Conservation (phyloP, 2,329 filamentous ascomycete species). For the Neopestalotiopsis clavispora region DNA sequence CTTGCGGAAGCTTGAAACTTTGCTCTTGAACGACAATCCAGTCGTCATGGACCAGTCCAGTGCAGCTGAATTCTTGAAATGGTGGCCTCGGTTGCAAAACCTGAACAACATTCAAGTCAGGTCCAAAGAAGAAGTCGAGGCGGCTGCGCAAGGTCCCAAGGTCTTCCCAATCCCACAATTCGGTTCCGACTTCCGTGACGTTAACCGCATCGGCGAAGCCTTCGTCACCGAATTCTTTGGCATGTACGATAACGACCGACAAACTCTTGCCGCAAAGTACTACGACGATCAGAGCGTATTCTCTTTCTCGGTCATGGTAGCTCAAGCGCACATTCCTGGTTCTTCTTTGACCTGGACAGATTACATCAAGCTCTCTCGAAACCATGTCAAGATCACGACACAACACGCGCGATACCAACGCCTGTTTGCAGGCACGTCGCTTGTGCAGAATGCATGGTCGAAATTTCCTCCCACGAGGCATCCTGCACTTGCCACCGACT, state of each 20-base stretch:
- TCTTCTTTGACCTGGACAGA: conserved; percentile 65
- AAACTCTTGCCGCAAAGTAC: conserved; percentile 64
- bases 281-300: conserved; percentile 81
- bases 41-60: conserved; percentile 67
- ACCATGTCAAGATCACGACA: conserved; percentile 72
- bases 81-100: conserved; percentile 81
- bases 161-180: conserved; percentile 65
- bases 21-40: conserved; percentile 80
- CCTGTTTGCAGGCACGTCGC: conserved; percentile 65
- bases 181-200: conserved; percentile 74
- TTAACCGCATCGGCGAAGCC: conserved; percentile 73
- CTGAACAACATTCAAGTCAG: conserved; percentile 79
- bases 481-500: conserved; percentile 69
- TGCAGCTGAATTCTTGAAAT: conserved; percentile 71
- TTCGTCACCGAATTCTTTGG: conserved; percentile 78
- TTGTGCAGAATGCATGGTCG: conserved; percentile 73
- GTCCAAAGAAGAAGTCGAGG: conserved; percentile 71
- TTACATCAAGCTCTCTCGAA: conserved; percentile 80
- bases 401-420: conserved; percentile 66
- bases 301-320: conserved; percentile 74
- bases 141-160: conserved; percentile 53
- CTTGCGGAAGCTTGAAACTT: conserved; percentile 78
- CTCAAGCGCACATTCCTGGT: conserved; percentile 53
- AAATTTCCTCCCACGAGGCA: conserved; percentile 75
- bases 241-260: conserved; percentile 75